Evolutionary conservation across 2,329 filamentous ascomycete genomes (phyloP).

Genomic region (Penicillium frequentans): DNA sequence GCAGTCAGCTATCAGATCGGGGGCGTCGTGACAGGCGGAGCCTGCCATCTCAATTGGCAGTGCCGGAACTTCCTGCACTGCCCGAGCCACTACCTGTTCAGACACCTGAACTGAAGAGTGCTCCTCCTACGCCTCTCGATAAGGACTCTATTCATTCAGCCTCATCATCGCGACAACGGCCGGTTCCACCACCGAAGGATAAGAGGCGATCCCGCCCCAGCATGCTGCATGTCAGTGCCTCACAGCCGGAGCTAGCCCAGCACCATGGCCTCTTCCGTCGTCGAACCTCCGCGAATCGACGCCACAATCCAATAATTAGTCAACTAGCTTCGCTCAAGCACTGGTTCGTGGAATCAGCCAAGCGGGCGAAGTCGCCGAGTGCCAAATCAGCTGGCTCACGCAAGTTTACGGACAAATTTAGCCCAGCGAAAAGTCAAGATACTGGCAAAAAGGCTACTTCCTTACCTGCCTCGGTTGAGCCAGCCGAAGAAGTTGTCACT

Average conservation of each 20-base stretch:
- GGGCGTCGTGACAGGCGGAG: conserved; percentile 78
- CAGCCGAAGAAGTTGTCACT: conserved; percentile 30
- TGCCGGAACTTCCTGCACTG: conserved; percentile 75
- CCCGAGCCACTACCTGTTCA: conserved; percentile 56
- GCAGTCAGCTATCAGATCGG: conserved; percentile 65
- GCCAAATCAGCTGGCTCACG: conserved; percentile 35
- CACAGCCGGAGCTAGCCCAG: conserved; percentile 62
- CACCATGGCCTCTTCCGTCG: conserved; percentile 57
- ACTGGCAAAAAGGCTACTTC: conserved; percentile 27
- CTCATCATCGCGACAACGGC: conserved; percentile 74
- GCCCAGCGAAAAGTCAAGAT: conserved; percentile 40
- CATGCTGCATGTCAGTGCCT: conserved; percentile 80
- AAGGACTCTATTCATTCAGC: conserved; percentile 70
- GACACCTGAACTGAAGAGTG: conserved; percentile 35
- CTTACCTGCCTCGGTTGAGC: conserved; percentile 22
- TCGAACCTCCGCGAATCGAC: conserved; percentile 49
- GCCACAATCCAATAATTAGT: conserved; percentile 64
- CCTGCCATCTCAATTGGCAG: conserved; percentile 60
- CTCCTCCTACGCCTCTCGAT: conserved; percentile 66
- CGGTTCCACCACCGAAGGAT: conserved; percentile 85
- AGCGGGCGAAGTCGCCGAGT: conserved; percentile 60
- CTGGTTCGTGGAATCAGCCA: conserved; percentile 69
- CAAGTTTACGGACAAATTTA: conserved; percentile 41
- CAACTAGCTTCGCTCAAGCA: conserved; percentile 69
- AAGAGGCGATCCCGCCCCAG: conserved; percentile 75